Percentiles rank a stretch among this genome's conserved stretches.
These are phyloP conservation scores for Fusarium nanum DNA, from an alignment of 2,329 filamentous ascomycete genomes.

Conservation along the genomic window DNA sequence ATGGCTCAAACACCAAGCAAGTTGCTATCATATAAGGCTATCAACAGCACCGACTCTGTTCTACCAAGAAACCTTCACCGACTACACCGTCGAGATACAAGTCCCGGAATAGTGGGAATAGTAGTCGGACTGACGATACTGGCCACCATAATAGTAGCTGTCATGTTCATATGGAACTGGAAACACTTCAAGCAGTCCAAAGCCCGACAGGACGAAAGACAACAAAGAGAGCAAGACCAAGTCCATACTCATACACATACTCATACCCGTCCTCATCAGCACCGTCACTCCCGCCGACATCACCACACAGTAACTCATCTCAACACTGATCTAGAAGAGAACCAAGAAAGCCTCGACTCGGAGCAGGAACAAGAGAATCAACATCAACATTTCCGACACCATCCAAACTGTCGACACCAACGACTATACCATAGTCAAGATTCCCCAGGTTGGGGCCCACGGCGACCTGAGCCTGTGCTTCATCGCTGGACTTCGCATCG, in stretches of 20 bases:
- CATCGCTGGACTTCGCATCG: not conserved
- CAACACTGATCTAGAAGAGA: not conserved
- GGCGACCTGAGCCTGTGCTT: constrained; percentile 7
- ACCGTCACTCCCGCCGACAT: not conserved
- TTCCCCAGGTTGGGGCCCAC: not conserved
- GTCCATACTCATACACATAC: not conserved
- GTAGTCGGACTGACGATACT: constrained; percentile 25
- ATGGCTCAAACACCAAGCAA: no score
- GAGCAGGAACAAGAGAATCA: not conserved
- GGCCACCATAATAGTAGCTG: constrained; percentile 1
- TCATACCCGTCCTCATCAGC: not conserved
- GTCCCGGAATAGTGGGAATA: constrained; percentile 18
- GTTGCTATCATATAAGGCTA: not conserved
- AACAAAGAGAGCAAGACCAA: not conserved
- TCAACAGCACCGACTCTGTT: not conserved
- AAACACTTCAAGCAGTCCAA: not conserved
- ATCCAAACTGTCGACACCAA: constrained; percentile 10
- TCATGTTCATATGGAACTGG: constrained; percentile 29
- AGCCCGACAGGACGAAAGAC: not conserved
- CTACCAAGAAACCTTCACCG: not conserved
- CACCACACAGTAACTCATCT: not conserved
- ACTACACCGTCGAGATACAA: constrained; percentile 18
- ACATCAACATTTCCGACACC: not conserved
- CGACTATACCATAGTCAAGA: constrained; percentile 9
- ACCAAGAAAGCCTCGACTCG: not conserved